These are phyloP conservation scores for Claviceps cyperi DNA, from an alignment of 2,329 filamentous ascomycete genomes.

Conservation along the genomic window DNA sequence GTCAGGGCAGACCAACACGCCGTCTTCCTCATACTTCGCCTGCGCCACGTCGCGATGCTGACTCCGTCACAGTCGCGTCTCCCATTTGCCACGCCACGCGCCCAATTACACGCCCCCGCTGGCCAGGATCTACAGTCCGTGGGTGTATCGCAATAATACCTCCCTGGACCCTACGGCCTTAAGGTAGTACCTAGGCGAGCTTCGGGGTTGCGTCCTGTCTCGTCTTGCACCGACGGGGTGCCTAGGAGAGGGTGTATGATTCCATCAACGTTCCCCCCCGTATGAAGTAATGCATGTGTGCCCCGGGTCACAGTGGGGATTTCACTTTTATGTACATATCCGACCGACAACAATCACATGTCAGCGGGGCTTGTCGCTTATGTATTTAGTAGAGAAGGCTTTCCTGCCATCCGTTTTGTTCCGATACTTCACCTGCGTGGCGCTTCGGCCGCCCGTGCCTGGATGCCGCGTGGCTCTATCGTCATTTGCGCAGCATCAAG, in stretches of 20 bases:
- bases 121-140: neutral
- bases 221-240: no score
- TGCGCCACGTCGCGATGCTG: no score
- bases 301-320: no score
- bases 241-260: no score
- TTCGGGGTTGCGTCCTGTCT: neutral
- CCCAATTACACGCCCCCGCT: neutral
- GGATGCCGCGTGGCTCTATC: neutral
- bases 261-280: no score
- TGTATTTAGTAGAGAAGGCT: neutral
- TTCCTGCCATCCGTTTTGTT: neutral
- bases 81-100: neutral
- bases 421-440: conserved; percentile 1
- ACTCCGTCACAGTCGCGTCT: neutral
- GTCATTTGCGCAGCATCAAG: neutral
- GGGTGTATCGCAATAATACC: no score
- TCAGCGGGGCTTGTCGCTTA: neutral
- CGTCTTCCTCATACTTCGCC: no score
- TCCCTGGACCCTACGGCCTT: no score
- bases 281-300: no score
- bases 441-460: neutral
- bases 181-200: no score
- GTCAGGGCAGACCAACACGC: no score
- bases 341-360: conserved; percentile 5
- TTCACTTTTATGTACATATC: neutral